Conservation (phyloP, 1,284 basidiomycete species). For the Porodaedalea pini region DNA sequence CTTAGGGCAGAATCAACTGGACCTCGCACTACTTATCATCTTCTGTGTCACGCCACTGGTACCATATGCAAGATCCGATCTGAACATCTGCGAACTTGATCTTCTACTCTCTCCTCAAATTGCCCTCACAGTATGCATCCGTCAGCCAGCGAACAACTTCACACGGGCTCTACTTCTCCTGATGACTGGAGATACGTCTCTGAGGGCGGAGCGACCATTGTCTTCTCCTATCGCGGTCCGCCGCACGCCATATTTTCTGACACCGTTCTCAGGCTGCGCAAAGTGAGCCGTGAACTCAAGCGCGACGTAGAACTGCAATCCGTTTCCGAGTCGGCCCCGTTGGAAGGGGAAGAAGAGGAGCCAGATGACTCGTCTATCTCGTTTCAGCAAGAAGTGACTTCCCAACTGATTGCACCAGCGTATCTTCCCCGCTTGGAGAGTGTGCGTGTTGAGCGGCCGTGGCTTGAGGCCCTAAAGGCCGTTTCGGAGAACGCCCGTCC, state of each 20-base stretch:
- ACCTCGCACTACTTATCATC: too few relatives aligned
- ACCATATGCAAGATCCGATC: neutral
- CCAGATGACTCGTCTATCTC: slow-evolving; percentile 57
- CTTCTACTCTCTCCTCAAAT: neutral
- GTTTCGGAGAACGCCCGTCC: slow-evolving; percentile 53
- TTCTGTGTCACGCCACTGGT: neutral
- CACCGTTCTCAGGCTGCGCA: slow-evolving; percentile 73
- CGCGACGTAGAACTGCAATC: neutral
- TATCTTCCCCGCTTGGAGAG: slow-evolving; percentile 56
- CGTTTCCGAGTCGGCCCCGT: slow-evolving; percentile 2
- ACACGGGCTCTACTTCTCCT: slow-evolving; percentile 36
- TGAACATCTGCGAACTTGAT: neutral
- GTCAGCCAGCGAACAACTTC: neutral
- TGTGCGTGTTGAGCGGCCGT: slow-evolving; percentile 52
- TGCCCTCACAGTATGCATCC: neutral
- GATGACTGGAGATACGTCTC: slow-evolving; percentile 79
- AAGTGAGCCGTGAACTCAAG: slow-evolving; percentile 35
- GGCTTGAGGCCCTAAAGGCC: slow-evolving; percentile 55
- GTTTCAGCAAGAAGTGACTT: slow-evolving; percentile 60
- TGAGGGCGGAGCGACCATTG: slow-evolving; percentile 87
- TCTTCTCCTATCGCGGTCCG: slow-evolving; percentile 75
- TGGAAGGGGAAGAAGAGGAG: slow-evolving; percentile 32
- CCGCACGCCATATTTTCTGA: slow-evolving; percentile 46
- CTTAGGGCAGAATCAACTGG: too few relatives aligned
- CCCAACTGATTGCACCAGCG: slow-evolving; percentile 52